phyloP scores from a whole-genome alignment of 345 rosid genomes.

The Eucalyptus guilfoylei region DNA sequence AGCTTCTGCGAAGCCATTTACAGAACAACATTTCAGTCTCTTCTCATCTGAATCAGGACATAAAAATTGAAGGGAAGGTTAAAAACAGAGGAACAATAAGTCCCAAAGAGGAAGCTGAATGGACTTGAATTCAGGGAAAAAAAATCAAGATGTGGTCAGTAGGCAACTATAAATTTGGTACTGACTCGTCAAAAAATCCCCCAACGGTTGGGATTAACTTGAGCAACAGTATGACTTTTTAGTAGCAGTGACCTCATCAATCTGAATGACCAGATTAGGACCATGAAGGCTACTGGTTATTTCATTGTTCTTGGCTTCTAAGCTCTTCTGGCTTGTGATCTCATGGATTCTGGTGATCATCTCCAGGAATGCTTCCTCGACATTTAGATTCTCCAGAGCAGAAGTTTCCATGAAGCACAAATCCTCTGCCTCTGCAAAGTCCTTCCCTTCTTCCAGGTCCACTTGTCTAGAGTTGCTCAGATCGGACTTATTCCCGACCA shows the following conservation, averaged over 20 bases:
- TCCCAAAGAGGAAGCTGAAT: neutral
- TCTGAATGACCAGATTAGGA: constrained; percentile 39
- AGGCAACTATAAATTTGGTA: neutral
- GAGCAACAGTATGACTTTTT: constrained; percentile 49
- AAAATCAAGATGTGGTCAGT: neutral
- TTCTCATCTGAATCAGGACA: neutral
- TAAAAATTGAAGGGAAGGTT: neutral
- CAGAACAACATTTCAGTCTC: neutral
- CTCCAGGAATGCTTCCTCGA: constrained; percentile 55
- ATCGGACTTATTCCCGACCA: constrained; percentile 70
- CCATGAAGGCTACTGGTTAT: constrained; percentile 8
- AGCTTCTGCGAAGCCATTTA: neutral
- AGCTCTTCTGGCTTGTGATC: constrained; percentile 28
- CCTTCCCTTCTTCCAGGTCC: constrained; percentile 42
- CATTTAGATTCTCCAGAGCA: constrained; percentile 60
- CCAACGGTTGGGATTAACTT: neutral
- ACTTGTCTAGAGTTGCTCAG: constrained; percentile 38
- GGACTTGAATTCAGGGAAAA: neutral
- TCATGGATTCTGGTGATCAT: constrained; percentile 53
- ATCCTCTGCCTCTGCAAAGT: constrained; percentile 45
- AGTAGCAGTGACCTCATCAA: constrained; percentile 56
- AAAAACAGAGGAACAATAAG: neutral
- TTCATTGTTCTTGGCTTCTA: constrained; percentile 35
- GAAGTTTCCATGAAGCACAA: constrained; percentile 75
- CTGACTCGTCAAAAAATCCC: neutral